Evolutionary conservation across 345 rosid genomes (phyloP).

Genomic region (Populus davidiana): DNA sequence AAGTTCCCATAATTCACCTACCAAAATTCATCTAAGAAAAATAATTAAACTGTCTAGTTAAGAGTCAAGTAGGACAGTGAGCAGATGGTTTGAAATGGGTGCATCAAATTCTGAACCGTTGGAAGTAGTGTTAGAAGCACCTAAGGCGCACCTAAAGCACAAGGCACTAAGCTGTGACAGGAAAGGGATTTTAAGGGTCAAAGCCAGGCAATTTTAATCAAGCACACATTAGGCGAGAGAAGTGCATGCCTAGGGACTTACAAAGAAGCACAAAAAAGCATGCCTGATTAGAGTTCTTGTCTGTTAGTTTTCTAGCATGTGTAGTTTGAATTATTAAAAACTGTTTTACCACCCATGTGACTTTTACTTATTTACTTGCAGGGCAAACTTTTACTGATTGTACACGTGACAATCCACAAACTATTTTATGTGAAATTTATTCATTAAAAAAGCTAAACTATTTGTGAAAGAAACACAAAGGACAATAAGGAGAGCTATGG

Average conservation of each 20-base stretch:
- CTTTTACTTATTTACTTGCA: not conserved
- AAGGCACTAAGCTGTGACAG: not conserved
- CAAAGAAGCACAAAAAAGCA: not conserved
- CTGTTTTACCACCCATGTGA: not conserved
- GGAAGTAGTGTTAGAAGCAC: not conserved
- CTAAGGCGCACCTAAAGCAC: not conserved
- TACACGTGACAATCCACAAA: not conserved
- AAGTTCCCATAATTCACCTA: not conserved
- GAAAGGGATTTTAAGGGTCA: not conserved
- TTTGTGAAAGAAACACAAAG: not conserved
- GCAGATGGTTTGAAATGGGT: not conserved
- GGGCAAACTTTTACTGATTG: not conserved
- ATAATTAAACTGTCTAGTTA: not conserved
- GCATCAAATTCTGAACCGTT: not conserved
- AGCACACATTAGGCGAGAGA: not conserved
- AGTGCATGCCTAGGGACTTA: not conserved
- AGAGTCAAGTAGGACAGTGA: not conserved
- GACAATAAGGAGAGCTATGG: not conserved
- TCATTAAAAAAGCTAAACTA: not conserved
- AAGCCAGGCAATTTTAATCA: not conserved
- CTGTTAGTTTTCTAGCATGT: not conserved
- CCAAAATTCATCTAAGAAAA: not conserved
- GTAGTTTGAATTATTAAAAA: not conserved
- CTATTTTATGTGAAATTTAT: not conserved
- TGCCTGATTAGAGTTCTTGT: not conserved